Evolutionary conservation across 2,329 filamentous ascomycete genomes (phyloP).

Genomic region (Rhynchosporium secalis): DNA sequence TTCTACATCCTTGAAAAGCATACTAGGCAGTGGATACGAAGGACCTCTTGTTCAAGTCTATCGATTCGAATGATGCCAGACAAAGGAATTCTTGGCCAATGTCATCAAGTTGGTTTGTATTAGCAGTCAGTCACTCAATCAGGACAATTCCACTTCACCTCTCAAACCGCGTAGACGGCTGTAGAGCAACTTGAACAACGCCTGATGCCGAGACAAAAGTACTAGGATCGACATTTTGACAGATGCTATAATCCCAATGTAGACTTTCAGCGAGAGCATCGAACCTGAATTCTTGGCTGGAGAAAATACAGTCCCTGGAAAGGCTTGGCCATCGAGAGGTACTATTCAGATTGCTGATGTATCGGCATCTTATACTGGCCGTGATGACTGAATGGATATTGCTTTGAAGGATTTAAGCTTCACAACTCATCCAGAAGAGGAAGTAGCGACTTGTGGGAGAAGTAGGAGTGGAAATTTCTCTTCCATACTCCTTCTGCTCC

Average conservation of each 20-base stretch:
- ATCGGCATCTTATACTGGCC: conserved; percentile 9
- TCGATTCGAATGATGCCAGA: conserved; percentile 13
- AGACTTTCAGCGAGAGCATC: conserved; percentile 49
- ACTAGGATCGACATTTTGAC: conserved; percentile 59
- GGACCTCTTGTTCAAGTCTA: neutral
- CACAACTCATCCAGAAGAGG: conserved; percentile 37
- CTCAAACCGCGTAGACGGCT: neutral
- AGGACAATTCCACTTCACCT: conserved; percentile 8
- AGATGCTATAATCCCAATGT: conserved; percentile 56
- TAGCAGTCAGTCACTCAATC: conserved; percentile 5
- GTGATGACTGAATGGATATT: conserved; percentile 21
- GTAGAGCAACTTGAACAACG: conserved; percentile 13
- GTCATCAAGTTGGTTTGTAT: conserved; percentile 12
- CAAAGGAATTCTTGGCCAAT: conserved; percentile 12
- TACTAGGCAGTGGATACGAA: conserved; percentile 45
- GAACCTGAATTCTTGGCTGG: conserved; percentile 41
- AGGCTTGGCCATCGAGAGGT: conserved; percentile 35
- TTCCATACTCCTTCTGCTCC: conserved; percentile 44
- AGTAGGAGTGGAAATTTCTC: conserved; percentile 43
- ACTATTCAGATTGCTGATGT: conserved; percentile 5
- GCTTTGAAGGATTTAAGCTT: conserved; percentile 39
- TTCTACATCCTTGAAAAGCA: conserved; percentile 17
- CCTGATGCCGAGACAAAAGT: neutral
- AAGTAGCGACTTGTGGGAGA: conserved; percentile 29
- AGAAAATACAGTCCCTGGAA: conserved; percentile 13